Base-by-base conservation (phyloP, 164 flowering plant species). In the Vitis riparia region DNA sequence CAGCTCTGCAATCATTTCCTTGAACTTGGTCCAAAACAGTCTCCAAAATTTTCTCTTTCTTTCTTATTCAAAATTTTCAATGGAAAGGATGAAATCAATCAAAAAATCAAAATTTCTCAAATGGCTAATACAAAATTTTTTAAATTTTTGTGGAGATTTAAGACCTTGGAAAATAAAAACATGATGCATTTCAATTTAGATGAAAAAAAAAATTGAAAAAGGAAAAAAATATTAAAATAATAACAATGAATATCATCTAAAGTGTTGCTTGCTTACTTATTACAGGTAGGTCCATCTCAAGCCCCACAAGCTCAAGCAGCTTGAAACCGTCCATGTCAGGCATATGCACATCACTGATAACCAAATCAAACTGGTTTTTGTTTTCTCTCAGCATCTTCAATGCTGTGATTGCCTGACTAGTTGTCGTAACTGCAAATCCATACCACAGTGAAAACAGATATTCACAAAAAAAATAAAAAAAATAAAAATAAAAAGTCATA, bases 291-390 rank as follows among this genome's bases (percentile, higher is more conserved):
- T 85, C 85, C 88, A 84, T 84, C 69, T 84, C 88, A 69, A 84
- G 84, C 16, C 83, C 85, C 66, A 84, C 84, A 60, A 77, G 84
- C 78, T 85, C 88, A 23, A 85, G 83, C 64, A 82, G 67, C 80
- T 85, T 82, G 63, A 84, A 84, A 10, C 88, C 88, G 64, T 84
- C 83, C 85, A 84, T 82, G 68, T 84, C 88, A 9, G 88, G 88
- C 88, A 85, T 85, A 55, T 85, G 81, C 1, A 85, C 86, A 79
- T 85, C 88, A 44, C 86, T 85, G 74, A 85, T 85, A 60, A 85
- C 88, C 61, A 85, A 66, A 66, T 85, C 88, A 73, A 77, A 85
- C 73, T 75, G 65, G 76, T 81, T 53, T 57, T 70, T 81, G 78
- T 85, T 79, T 30, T 77, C 81, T 65, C 88, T 79, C 76, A 85